Base-by-base conservation (phyloP, 1,284 basidiomycete species). In the Cryptococcus neoformans region DNA sequence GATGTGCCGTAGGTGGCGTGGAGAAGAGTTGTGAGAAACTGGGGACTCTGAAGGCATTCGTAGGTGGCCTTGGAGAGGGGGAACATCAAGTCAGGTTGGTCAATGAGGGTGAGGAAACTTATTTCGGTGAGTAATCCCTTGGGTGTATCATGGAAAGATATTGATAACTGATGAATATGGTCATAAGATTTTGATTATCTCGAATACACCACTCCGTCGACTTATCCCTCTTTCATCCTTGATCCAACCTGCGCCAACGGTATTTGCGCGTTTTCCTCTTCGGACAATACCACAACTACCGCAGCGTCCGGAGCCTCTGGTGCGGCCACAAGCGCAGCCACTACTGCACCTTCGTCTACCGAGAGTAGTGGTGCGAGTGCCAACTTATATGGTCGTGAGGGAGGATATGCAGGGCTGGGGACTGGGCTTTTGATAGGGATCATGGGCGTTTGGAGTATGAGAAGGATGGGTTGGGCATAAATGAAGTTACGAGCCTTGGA, bases 21-120 rank as follows among this genome's bases (percentile, higher is more conserved):
- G 72, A 66, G 11, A 76, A 77, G 61, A 58, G 51, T 17, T 79
- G 78, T 56, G 78, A 79, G 58, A 79, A 79, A 64, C 63, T 78
- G 17, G 69, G 70, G 16, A 72, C 71, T 5, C 57, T 79, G 16
- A 66, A 69, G 12, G 74, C 64, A 44, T 74, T 75, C 40, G 64
- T 64, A 0, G 68, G 64, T 1, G 57, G 59, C 2, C 57, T 78
- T 9, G 65, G 66, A 2, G 49, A 59, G 34, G 76, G 76, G 0
- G 53, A 52, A 14, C 77, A 78, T 58, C 54, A 52, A 8, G 51
- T 78, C 8, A 64, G 55, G 14, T 51, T 79, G 8, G 65, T 64
- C 17, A 79, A 79, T 62, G 58, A 60, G 4, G 71, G 72, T 1
- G 42, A 53, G 7, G 54, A 59, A 56, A 75, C 76, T 0, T 79